phyloP scores from a whole-genome alignment of 495 filamentous ascomycete genomes.

The Xylaria palmicola region DNA sequence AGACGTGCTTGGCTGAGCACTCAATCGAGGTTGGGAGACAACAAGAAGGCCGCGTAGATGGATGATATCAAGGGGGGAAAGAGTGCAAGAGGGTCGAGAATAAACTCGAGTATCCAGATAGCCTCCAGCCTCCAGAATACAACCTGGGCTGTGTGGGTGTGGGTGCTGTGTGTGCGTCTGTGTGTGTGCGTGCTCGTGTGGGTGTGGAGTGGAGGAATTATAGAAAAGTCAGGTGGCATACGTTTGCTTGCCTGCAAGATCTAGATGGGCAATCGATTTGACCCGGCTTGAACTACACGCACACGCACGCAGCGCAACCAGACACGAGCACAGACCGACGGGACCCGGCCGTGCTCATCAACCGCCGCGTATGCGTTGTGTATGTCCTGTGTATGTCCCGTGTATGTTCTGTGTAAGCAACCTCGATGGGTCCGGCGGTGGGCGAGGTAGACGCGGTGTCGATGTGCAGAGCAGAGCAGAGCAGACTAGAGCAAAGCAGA shows the following conservation, averaged over 20 bases:
- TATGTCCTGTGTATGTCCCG: no score
- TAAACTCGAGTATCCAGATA: slow-evolving; percentile 12
- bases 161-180: neutral
- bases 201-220: slow-evolving; percentile 8
- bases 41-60: no score
- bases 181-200: neutral
- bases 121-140: slow-evolving; percentile 11
- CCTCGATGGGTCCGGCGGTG: no score
- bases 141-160: slow-evolving; percentile 1
- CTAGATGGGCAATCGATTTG: neutral
- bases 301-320: slow-evolving; percentile 2
- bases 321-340: slow-evolving; percentile 7
- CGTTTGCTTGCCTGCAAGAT: slow-evolving; percentile 4
- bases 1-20: neutral
- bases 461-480: no score
- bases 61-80: no score
- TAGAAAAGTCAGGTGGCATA: slow-evolving; percentile 12
- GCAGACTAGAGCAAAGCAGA: no score
- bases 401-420: neutral
- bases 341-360: no score
- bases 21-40: neutral
- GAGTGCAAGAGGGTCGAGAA: no score
- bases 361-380: no score
- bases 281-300: no score
- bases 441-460: no score